These are phyloP conservation scores for Cladophialophora yegresii DNA, from an alignment of 2,329 filamentous ascomycete genomes.

Conservation along the genomic window DNA sequence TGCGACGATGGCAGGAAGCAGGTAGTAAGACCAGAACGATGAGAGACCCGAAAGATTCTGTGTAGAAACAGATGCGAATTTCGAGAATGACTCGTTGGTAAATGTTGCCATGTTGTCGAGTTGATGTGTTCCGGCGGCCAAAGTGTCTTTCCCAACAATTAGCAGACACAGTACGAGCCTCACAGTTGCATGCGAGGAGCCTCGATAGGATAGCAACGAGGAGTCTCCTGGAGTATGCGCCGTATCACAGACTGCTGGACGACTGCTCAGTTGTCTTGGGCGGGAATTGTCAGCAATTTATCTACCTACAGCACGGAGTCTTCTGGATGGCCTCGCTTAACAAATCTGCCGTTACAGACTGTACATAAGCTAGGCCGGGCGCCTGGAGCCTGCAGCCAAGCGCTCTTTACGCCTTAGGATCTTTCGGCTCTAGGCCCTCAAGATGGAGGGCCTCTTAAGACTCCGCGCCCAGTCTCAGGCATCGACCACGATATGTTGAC, in stretches of 20 bases:
- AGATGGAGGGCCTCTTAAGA: too few species aligned
- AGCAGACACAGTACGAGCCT: background rate
- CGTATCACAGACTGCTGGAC: background rate
- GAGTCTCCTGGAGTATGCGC: background rate
- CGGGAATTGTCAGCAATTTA: background rate
- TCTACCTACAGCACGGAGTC: background rate
- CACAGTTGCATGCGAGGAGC: background rate
- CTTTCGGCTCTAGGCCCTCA: background rate
- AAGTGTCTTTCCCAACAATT: background rate
- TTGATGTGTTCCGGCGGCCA: background rate
- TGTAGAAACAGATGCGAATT: constrained; percentile 20
- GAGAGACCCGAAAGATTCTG: constrained; percentile 21
- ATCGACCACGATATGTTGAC: too few species aligned
- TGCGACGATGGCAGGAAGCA: constrained; percentile 25
- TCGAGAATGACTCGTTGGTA: constrained; percentile 18
- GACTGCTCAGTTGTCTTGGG: background rate
- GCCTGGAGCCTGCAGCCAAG: background rate
- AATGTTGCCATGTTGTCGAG: constrained; percentile 21
- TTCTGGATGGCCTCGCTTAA: background rate
- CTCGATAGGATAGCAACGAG: background rate
- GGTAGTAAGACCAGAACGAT: constrained; percentile 31
- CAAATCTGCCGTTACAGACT: background rate
- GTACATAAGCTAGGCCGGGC: too few species aligned
- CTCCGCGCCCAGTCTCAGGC: background rate
- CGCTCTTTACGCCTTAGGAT: background rate